These are phyloP conservation scores for Chaetomium strumarium DNA, from an alignment of 2,329 filamentous ascomycete genomes.

Conservation along the genomic window DNA sequence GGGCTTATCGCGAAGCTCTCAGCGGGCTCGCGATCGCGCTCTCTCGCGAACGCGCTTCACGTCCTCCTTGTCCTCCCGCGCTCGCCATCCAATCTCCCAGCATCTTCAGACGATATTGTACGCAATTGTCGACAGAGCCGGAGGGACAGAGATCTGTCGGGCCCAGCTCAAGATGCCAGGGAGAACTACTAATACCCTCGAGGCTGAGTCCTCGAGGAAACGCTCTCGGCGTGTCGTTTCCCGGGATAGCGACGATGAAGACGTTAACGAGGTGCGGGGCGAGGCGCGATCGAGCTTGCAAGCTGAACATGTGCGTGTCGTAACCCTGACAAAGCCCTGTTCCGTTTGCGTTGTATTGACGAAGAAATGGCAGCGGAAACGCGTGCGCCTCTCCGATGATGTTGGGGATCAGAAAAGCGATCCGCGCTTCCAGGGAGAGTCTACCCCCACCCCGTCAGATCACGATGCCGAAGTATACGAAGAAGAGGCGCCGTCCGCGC, in stretches of 20 bases:
- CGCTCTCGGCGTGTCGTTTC: conserved; percentile 36
- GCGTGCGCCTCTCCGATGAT: conserved; percentile 32
- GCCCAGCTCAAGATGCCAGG: conserved; percentile 25
- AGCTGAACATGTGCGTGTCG: conserved; percentile 31
- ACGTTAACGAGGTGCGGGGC: conserved; percentile 33
- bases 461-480: conserved; percentile 25
- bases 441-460: conserved; percentile 17
- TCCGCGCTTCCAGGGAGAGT: conserved; percentile 15
- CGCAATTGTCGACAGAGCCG: neutral
- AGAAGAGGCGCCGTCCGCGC: conserved; percentile 21
- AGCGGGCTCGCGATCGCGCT: too few relatives aligned
- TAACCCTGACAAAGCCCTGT: neutral
- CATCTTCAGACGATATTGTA: neutral
- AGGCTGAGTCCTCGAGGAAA: conserved; percentile 32
- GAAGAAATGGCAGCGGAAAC: conserved; percentile 32
- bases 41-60: too few relatives aligned
- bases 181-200: conserved; percentile 24
- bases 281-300: conserved; percentile 37
- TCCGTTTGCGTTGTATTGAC: conserved; percentile 11
- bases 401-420: conserved; percentile 18
- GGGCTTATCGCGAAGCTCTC: conserved; percentile 2
- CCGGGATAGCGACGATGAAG: conserved; percentile 30
- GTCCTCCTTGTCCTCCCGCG: too few relatives aligned
- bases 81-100: too few relatives aligned
- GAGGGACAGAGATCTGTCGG: neutral